phyloP scores from a whole-genome alignment of 352 stramenopile genomes.

The Pythium aristosporum region DNA sequence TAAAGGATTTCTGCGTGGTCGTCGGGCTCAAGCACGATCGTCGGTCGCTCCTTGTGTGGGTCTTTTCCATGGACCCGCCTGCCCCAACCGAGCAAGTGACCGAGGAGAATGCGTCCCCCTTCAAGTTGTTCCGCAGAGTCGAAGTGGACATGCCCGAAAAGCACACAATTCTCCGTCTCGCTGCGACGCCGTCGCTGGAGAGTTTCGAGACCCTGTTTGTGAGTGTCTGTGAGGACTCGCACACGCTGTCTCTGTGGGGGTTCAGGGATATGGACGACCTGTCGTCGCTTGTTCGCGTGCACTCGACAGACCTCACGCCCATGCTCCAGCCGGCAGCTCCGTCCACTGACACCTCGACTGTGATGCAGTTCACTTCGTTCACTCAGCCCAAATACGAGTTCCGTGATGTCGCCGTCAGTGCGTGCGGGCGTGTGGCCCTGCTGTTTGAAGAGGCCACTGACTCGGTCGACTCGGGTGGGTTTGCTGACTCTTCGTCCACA shows the following conservation, averaged over 20 bases:
- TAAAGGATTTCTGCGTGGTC: conserved; percentile 64
- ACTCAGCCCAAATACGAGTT: conserved; percentile 40
- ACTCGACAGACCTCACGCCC: conserved; percentile 36
- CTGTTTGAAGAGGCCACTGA: conserved; percentile 39
- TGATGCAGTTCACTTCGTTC: conserved; percentile 39
- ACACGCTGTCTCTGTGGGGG: conserved; percentile 48
- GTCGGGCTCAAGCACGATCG: conserved; percentile 43
- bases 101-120: conserved; percentile 8
- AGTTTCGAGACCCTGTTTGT: conserved; percentile 48
- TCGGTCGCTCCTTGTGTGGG: conserved; percentile 48
- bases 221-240: conserved; percentile 37
- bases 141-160: conserved; percentile 32
- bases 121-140: conserved; percentile 50
- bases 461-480: background rate
- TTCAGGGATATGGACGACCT: conserved; percentile 62
- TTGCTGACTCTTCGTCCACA: background rate
- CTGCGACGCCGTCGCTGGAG: conserved; percentile 44
- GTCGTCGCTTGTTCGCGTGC: conserved; percentile 34
- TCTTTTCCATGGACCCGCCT: conserved; percentile 48
- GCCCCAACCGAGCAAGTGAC: conserved; percentile 1
- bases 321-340: conserved; percentile 32
- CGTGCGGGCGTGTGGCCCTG: conserved; percentile 54
- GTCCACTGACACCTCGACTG: conserved; percentile 27
- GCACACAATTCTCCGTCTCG: conserved; percentile 34
- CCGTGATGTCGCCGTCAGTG: conserved; percentile 52